Evolutionary conservation across 2,329 filamentous ascomycete genomes (phyloP), one percentile per base, ranked within the genome.

Genomic region (Lasiodiplodia citricola): DNA sequence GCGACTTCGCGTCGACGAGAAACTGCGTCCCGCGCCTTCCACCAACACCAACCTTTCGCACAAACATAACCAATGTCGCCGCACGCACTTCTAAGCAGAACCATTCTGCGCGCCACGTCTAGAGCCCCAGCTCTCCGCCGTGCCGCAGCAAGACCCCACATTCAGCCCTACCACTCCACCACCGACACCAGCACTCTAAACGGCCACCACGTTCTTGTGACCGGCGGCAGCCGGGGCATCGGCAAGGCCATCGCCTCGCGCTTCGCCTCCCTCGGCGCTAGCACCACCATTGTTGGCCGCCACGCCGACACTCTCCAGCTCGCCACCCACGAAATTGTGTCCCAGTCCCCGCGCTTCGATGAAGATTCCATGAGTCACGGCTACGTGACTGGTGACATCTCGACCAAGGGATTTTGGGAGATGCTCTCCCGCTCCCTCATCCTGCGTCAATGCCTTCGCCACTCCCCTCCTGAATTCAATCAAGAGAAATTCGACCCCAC

Each of bases 171-270:
- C 58, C 55, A 52, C 44, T 60, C 37, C 56, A 54, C 7, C 57
- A 70, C 18, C 31, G 8, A 7, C 7, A 8, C 8, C 63, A 16
- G 5, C n/a, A 6, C n/a, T 44, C 63, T 66, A 7, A 6, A 23
- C 51, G 50, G 50, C 51, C 63, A 55, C 63, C 77, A 79, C 69
- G 74, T 72, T 66, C 72, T 81, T 51, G 77, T 81, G 60, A 80
- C 79, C 47, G 80, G 80, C 56, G 79, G 78, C 44, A 75, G 73
- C 67, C 75, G 78, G 52, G 80, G 79, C 54, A 80, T 81, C 68
- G 80, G 80, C 47, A 76, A 78, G 25, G 70, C 78, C 23, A 80
- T 79, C 28, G 79, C 79, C 0, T 74, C 74, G 37, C 73, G 75
- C 58, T 75, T 81, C 63, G 75, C 78, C 41, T 67, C 69, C 23